Evolutionary conservation across 306 rosid species (phyloP).

Genomic region (Quercus glauca): DNA sequence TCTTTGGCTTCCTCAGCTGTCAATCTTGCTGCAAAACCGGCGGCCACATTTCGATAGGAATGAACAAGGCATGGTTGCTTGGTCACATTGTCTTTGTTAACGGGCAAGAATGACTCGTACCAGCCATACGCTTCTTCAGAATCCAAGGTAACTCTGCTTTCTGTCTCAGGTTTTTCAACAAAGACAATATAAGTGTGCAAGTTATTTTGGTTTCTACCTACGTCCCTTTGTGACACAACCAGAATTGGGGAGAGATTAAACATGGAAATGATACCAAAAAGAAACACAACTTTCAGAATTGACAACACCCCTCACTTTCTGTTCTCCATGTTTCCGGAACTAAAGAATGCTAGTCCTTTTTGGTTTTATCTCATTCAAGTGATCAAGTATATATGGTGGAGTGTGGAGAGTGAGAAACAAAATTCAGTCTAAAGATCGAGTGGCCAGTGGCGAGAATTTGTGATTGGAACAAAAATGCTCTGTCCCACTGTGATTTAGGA

Average conservation of each 20-base stretch:
- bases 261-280: background rate
- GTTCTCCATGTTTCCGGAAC: no score
- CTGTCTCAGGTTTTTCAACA: constrained; percentile 26
- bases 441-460: no score
- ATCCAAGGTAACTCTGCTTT: constrained; percentile 16
- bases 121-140: constrained; percentile 44
- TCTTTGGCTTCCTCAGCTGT: constrained; percentile 52
- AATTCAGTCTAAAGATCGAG: no score
- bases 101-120: constrained; percentile 60
- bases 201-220: background rate
- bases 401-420: no score
- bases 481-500: no score
- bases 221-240: background rate
- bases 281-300: no score
- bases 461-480: no score
- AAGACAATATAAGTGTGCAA: constrained; percentile 31
- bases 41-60: constrained; percentile 45
- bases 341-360: no score
- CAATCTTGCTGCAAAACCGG: constrained; percentile 61
- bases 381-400: no score
- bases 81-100: background rate
- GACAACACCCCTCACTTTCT: no score
- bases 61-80: constrained; percentile 29
- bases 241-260: background rate
- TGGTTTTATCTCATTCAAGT: no score